Base-by-base conservation (phyloP, 805 yeast species). In the Clavispora santaluciae region DNA sequence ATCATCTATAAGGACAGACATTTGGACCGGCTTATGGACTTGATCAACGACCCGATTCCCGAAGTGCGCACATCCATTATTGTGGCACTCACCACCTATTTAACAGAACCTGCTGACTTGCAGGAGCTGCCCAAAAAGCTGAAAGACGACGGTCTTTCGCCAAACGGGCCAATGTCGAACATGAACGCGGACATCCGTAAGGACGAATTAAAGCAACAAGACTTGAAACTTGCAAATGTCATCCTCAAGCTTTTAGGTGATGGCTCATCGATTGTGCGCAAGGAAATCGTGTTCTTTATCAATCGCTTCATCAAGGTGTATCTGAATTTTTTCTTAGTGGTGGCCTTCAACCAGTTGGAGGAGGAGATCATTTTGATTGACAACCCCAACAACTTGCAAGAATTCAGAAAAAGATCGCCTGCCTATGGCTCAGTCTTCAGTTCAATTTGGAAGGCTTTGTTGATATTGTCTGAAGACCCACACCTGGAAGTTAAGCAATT, bases 1-100 rank as follows among this genome's bases (percentile, higher is more conserved):
- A 73, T 85, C 18, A 79, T 83, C 20, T 73, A 78, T 49, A 78
- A 81, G 48, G 83, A 80, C 41, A 84, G 84, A 0, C 74, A 78
- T 18, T 61, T 83, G 12, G 77, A 72, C 17, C 73, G 74, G 48
- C 53, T 91, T 22, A 58, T 80, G 23, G 66, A 67, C 18, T 64
- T 86, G 29, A 70, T 89, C 13, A 77, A 76, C 46, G 98, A 93
- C 57, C 96, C 97, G 0, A 88, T 91, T 35, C 96, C 98, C 0
- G 99, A 93, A 60, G 95, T 93, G 1, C 71, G 98, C 41, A 84
- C 96, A 0, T 86, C 97, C 0, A 78, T 87, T 4, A 65, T 93
- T 10, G 66, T 80, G 24, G 85, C 95, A 0, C 65, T 91, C 36
- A 78, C 88, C 4, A 76, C 81, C 28, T 87, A 81, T 54, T 61